Conservation (phyloP, 192 early-diverging fungal species). For the Coemansia aciculifera region DNA sequence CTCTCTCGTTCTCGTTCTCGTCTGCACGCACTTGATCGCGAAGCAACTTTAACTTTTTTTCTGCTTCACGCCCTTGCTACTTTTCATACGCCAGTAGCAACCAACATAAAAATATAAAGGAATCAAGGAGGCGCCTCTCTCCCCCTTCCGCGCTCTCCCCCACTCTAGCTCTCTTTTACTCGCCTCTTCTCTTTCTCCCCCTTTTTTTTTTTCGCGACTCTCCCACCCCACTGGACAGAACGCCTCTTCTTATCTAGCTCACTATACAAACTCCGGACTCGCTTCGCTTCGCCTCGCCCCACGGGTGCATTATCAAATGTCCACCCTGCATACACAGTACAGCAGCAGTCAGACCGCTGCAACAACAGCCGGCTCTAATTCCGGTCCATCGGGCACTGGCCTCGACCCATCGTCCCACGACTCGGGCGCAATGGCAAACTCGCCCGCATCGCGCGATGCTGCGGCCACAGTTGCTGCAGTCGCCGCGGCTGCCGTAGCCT, state of each 20-base stretch:
- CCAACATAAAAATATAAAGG: slow-evolving; percentile 12
- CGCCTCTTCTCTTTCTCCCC: slow-evolving; percentile 7
- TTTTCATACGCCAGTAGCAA: slow-evolving; percentile 14
- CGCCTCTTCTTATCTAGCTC: slow-evolving; percentile 6
- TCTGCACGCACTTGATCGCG: slow-evolving; percentile 10
- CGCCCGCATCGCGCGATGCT: slow-evolving; percentile 44
- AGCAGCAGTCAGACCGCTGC: slow-evolving; percentile 41
- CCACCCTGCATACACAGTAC: slow-evolving; percentile 56
- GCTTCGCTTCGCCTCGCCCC: background rate
- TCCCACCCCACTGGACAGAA: slow-evolving; percentile 11
- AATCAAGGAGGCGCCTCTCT: slow-evolving; percentile 6
- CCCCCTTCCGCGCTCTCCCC: background rate
- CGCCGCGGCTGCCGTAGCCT: slow-evolving; percentile 29
- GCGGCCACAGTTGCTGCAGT: slow-evolving; percentile 39
- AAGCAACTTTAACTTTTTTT: background rate
- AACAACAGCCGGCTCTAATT: slow-evolving; percentile 9
- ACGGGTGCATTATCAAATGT: slow-evolving; percentile 25
- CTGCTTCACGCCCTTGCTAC: background rate
- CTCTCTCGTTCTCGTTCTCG: background rate
- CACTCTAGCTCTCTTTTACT: slow-evolving; percentile 14
- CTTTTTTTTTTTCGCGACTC: slow-evolving; percentile 4
- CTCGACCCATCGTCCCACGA: slow-evolving; percentile 31
- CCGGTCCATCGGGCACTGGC: slow-evolving; percentile 25
- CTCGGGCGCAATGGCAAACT: slow-evolving; percentile 22
- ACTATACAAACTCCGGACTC: background rate